A percentile compares a stretch with the other conserved stretches of the same genome.
Evolutionary conservation across 805 yeast genomes (phyloP).

Genomic region (Saccharomycopsis selenospora): DNA sequence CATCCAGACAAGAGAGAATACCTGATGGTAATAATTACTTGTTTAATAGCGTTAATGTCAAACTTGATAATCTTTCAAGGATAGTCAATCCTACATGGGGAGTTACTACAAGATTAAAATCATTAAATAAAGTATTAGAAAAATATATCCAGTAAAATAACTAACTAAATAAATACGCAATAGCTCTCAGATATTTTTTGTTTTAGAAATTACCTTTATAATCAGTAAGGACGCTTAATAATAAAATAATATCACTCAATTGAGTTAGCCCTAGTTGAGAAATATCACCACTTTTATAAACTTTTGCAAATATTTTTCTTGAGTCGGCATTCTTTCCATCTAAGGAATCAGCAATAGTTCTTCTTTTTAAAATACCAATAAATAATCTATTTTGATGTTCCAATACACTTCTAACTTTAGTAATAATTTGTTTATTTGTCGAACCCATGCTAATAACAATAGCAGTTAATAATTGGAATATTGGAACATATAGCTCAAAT

Average conservation of each 20-base stretch:
- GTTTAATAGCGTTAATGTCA: neutral
- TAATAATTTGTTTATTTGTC: constrained; percentile 52
- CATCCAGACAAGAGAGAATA: neutral
- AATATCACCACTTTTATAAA: constrained; percentile 27
- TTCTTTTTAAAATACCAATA: constrained; percentile 53
- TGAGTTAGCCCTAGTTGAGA: constrained; percentile 38
- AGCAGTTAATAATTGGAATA: constrained; percentile 65
- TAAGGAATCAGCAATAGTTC: constrained; percentile 34
- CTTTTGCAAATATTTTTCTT: constrained; percentile 24
- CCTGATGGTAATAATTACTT: neutral
- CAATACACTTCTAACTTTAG: constrained; percentile 46
- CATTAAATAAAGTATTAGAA: constrained; percentile 5
- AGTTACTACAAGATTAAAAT: constrained; percentile 7
- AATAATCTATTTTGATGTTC: constrained; percentile 46
- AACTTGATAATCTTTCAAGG: constrained; percentile 1
- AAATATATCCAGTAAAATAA: no score
- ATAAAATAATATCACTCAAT: constrained; percentile 48
- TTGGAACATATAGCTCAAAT: constrained; percentile 63
- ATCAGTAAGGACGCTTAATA: constrained; percentile 44
- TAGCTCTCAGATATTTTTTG: constrained; percentile 18
- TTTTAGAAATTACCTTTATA: constrained; percentile 30
- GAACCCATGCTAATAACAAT: constrained; percentile 71
- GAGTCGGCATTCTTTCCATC: neutral
- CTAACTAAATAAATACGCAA: no score
- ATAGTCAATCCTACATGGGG: constrained; percentile 12